Percentiles rank a stretch among this genome's conserved stretches.
These are phyloP conservation scores for Sphenostylis stenocarpa DNA, from an alignment of 306 rosid genomes.

Conservation along the genomic window DNA sequence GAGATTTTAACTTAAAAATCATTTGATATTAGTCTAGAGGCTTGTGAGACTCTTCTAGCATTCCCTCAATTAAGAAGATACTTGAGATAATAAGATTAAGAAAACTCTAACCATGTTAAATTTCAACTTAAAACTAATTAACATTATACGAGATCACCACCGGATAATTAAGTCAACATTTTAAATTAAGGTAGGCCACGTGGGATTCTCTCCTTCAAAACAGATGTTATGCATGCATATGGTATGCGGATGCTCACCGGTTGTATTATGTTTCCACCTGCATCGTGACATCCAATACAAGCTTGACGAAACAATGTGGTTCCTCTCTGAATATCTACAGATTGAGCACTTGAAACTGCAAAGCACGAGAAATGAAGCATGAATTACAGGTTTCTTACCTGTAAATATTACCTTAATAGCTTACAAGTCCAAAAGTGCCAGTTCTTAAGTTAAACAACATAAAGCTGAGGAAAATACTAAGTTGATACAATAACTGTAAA, in stretches of 20 bases:
- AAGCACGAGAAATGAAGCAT: not conserved
- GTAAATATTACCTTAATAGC: not conserved
- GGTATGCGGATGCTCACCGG: constrained; percentile 56
- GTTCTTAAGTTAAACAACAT: not conserved
- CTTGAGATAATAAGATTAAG: no score
- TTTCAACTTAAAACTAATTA: no score
- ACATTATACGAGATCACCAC: no score
- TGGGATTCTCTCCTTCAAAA: no score
- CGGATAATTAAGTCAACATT: no score
- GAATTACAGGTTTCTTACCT: not conserved
- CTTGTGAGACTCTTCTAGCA: no score
- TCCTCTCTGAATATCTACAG: constrained; percentile 74
- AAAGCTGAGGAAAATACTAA: not conserved
- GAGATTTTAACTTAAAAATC: no score
- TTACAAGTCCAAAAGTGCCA: not conserved
- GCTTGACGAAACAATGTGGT: constrained; percentile 60
- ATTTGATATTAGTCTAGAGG: no score
- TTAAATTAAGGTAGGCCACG: no score
- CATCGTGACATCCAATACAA: constrained; percentile 92
- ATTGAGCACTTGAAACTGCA: constrained; percentile 64
- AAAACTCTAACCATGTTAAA: no score
- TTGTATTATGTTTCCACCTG: constrained; percentile 88
- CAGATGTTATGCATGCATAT: constrained; percentile 1
- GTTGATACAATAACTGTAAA: not conserved
- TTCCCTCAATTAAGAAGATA: no score